Evolutionary conservation across 2,329 filamentous ascomycete genomes (phyloP).

Genomic region (Grosmannia serpens): DNA sequence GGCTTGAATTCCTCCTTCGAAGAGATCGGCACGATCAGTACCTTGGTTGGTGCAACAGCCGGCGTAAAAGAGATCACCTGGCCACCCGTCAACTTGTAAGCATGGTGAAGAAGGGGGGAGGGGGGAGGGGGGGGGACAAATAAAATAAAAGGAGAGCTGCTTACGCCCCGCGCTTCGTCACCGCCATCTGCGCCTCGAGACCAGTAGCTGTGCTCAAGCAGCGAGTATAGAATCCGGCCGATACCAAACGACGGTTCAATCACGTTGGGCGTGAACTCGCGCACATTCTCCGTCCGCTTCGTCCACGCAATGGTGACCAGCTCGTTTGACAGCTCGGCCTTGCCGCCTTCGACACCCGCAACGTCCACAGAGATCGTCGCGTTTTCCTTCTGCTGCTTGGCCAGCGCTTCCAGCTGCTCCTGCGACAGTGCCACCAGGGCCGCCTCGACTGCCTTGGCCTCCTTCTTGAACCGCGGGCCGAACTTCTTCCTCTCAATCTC

Average conservation of each 20-base stretch:
- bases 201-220: slow-evolving; percentile 96
- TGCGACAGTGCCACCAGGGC: slow-evolving; percentile 68
- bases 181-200: slow-evolving; percentile 57
- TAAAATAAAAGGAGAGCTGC: slow-evolving; percentile 22
- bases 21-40: slow-evolving; percentile 82
- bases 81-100: slow-evolving; percentile 35
- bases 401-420: slow-evolving; percentile 68
- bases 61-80: slow-evolving; percentile 43
- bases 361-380: slow-evolving; percentile 73
- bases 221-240: slow-evolving; percentile 80
- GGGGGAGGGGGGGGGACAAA: too few species aligned
- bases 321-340: slow-evolving; percentile 69
- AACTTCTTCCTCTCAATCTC: slow-evolving; percentile 93
- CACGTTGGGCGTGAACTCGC: slow-evolving; percentile 90
- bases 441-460: slow-evolving; percentile 73
- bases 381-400: slow-evolving; percentile 58
- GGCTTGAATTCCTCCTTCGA: slow-evolving; percentile 70
- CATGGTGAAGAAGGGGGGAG: not conserved
- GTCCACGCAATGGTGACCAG: slow-evolving; percentile 75
- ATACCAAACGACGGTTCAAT: slow-evolving; percentile 98
- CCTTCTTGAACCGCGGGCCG: slow-evolving; percentile 89
- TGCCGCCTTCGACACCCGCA: slow-evolving; percentile 52
- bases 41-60: slow-evolving; percentile 83
- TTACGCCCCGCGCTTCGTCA: slow-evolving; percentile 77
- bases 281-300: slow-evolving; percentile 68